These are phyloP conservation scores for Hippophae tibetana DNA, from an alignment of 306 rosid species.

Conservation along the genomic window DNA sequence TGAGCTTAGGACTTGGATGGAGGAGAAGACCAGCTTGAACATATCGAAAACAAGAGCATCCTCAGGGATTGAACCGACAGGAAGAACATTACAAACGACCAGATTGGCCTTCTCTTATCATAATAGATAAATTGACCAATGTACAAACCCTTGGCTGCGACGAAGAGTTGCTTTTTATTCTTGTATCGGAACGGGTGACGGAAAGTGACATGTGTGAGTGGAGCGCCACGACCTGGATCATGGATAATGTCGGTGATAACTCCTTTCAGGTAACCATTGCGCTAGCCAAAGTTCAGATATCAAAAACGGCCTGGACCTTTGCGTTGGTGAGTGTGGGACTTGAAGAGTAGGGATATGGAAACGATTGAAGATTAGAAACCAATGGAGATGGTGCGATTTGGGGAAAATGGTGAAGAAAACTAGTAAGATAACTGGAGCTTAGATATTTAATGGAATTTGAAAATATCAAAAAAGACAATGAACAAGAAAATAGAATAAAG, in stretches of 20 bases:
- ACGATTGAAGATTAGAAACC: too few species aligned
- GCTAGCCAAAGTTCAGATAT: not conserved
- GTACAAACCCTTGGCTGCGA: slow-evolving; percentile 8
- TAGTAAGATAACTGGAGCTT: too few species aligned
- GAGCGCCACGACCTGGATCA: slow-evolving; percentile 9
- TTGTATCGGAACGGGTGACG: slow-evolving; percentile 12
- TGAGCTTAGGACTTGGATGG: too few species aligned
- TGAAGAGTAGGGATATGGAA: not conserved
- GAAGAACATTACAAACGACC: not conserved
- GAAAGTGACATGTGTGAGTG: not conserved
- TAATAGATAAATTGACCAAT: not conserved
- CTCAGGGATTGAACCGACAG: not conserved
- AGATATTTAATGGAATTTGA: too few species aligned
- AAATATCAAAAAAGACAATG: too few species aligned
- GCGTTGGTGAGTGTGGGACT: slow-evolving; percentile 14
- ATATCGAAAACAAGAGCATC: not conserved
- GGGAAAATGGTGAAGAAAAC: too few species aligned
- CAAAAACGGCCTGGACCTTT: slow-evolving; percentile 9
- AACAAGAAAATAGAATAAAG: too few species aligned
- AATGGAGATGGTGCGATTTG: too few species aligned
- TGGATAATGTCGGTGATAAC: not conserved
- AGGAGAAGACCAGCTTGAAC: too few species aligned
- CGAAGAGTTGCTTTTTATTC: slow-evolving; percentile 9
- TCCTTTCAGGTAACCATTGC: slow-evolving; percentile 1
- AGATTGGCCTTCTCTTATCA: not conserved